Percentiles rank a stretch among this genome's conserved stretches.
Conservation (phyloP, 1,284 basidiomycete species). For the Boletus chippewaensis region DNA sequence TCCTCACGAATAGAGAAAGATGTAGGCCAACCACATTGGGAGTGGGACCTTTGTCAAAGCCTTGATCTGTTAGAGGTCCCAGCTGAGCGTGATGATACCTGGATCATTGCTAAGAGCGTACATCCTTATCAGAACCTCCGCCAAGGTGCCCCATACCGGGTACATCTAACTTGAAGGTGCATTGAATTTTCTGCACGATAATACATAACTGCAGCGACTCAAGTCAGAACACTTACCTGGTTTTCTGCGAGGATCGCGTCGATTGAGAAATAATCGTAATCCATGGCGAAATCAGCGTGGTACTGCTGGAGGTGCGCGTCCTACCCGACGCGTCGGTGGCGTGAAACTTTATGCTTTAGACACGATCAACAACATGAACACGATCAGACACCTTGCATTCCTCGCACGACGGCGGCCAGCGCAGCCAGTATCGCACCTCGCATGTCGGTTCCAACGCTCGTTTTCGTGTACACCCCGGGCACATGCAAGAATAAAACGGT, state of each 20-base stretch:
- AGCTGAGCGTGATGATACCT: conserved; percentile 8
- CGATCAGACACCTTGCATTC: conserved; percentile 10
- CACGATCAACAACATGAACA: conserved; percentile 22
- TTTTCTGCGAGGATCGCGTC: conserved; percentile 86
- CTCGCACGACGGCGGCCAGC: conserved; percentile 16
- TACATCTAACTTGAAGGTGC: conserved; percentile 82
- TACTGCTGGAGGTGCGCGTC: neutral
- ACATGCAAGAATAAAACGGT: conserved; percentile 29
- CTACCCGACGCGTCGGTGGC: conserved; percentile 24
- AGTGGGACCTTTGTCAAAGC: conserved; percentile 67
- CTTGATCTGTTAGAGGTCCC: conserved; percentile 45
- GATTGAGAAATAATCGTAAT: conserved; percentile 83
- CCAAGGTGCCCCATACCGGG: conserved; percentile 82
- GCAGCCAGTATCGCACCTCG: conserved; percentile 13
- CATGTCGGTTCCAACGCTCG: conserved; percentile 22
- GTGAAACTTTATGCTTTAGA: conserved; percentile 4
- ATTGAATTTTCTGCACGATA: conserved; percentile 73
- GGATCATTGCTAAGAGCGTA: conserved; percentile 33
- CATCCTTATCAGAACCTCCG: conserved; percentile 75
- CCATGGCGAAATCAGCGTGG: conserved; percentile 43
- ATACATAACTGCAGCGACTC: neutral
- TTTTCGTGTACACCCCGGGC: conserved; percentile 35
- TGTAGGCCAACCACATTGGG: conserved; percentile 83
- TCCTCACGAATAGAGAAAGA: conserved; percentile 71
- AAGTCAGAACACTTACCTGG: conserved; percentile 47